Evolutionary conservation across 2,329 filamentous ascomycete species (phyloP).

Genomic region (Claviceps citrina): DNA sequence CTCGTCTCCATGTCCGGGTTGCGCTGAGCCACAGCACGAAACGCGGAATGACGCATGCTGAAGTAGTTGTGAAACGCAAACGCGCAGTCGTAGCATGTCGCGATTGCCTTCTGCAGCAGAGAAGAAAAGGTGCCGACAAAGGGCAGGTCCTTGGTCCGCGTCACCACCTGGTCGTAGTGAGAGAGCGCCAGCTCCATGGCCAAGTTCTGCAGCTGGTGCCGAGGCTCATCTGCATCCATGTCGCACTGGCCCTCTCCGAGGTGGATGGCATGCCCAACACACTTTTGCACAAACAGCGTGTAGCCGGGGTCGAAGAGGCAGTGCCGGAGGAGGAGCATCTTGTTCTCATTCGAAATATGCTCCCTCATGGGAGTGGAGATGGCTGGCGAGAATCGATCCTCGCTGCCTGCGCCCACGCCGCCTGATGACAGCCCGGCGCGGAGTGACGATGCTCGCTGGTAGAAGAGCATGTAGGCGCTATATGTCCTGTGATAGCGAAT

Average conservation of each 20-base stretch:
- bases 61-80: constrained; percentile 48
- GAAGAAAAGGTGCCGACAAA: constrained; percentile 42
- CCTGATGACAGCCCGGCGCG: constrained; percentile 15
- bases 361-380: constrained; percentile 32
- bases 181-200: constrained; percentile 42
- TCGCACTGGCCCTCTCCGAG: constrained; percentile 19
- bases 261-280: constrained; percentile 42
- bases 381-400: constrained; percentile 22
- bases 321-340: constrained; percentile 56
- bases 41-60: constrained; percentile 32
- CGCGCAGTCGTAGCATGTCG: constrained; percentile 36
- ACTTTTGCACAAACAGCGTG: constrained; percentile 45
- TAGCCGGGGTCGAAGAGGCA: constrained; percentile 65
- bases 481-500: constrained; percentile 50
- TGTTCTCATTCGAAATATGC: constrained; percentile 59
- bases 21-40: constrained; percentile 51
- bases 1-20: constrained; percentile 44
- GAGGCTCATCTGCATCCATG: neutral
- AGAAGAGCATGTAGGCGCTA: constrained; percentile 97
- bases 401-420: neutral
- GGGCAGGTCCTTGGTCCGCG: constrained; percentile 52
- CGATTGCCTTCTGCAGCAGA: constrained; percentile 32
- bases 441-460: constrained; percentile 62
- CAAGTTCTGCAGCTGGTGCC: constrained; percentile 25
- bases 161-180: constrained; percentile 62